A percentile compares a stretch with the other conserved stretches of the same genome.
Conservation (phyloP, 1,139 yeast genomes). For the Petasospora fabianii region DNA sequence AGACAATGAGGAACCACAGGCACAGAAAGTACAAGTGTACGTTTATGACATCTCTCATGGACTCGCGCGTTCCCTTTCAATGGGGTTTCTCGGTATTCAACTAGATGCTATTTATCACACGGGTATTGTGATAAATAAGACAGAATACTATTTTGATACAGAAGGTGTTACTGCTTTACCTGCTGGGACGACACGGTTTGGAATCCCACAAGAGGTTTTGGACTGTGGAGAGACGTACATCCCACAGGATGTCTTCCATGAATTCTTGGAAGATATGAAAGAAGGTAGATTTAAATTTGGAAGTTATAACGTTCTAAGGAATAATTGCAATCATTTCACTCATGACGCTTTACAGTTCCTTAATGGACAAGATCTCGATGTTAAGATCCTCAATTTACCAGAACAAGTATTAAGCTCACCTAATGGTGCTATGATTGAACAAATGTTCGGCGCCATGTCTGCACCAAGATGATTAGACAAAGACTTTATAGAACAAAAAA, state of each 20-base stretch:
- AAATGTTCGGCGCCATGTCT: conserved; percentile 28
- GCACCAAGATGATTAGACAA: background rate
- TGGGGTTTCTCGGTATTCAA: conserved; percentile 41
- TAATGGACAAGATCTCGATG: conserved; percentile 51
- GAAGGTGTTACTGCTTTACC: conserved; percentile 43
- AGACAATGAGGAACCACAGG: conserved; percentile 9
- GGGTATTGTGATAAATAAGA: conserved; percentile 50
- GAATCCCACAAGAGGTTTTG: conserved; percentile 50
- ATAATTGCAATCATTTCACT: conserved; percentile 69
- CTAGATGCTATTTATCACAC: conserved; percentile 71
- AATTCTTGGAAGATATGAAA: conserved; percentile 48
- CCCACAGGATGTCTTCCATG: conserved; percentile 49
- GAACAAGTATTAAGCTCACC: conserved; percentile 56
- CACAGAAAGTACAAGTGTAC: conserved; percentile 46
- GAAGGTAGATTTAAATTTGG: conserved; percentile 38
- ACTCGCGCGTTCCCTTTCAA: conserved; percentile 39
- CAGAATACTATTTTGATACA: conserved; percentile 57
- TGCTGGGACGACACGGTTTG: conserved; percentile 48
- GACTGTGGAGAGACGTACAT: conserved; percentile 54
- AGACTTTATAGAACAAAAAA: no score
- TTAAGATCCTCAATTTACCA: conserved; percentile 49
- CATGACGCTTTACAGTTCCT: conserved; percentile 55
- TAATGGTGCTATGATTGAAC: conserved; percentile 48
- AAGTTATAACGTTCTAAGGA: conserved; percentile 56
- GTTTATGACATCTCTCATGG: conserved; percentile 62